Evolutionary conservation across 805 yeast genomes (phyloP).

Genomic region (Lipomyces spencermartinsiae): DNA sequence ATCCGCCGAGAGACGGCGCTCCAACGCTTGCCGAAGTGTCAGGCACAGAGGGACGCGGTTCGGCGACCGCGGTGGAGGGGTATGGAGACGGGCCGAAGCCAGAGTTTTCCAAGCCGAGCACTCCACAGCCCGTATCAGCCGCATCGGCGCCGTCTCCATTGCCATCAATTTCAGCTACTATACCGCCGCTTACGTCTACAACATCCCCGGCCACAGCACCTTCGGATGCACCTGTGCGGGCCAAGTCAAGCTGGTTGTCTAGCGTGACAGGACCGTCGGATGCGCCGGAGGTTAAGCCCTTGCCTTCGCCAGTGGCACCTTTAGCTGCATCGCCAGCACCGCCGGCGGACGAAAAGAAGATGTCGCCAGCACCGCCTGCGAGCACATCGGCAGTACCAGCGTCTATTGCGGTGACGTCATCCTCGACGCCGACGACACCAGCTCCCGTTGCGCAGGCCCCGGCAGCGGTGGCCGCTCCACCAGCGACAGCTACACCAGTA

Average conservation of each 20-base stretch:
- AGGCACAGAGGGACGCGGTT: neutral
- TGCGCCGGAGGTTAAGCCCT: slow-evolving; percentile 15
- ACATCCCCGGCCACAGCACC: slow-evolving; percentile 7
- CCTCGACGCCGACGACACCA: neutral
- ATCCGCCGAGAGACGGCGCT: slow-evolving; percentile 6
- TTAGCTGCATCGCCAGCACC: slow-evolving; percentile 12
- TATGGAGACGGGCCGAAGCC: neutral
- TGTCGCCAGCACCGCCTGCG: neutral
- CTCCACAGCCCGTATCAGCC: neutral
- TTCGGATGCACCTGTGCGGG: slow-evolving; percentile 13
- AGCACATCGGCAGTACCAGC: neutral
- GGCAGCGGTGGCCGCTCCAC: slow-evolving; percentile 12
- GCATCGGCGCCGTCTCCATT: slow-evolving; percentile 13
- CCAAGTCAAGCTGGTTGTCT: slow-evolving; percentile 29
- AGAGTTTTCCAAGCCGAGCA: neutral
- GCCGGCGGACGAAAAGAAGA: neutral
- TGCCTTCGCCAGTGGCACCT: slow-evolving; percentile 12
- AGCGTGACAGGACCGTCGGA: slow-evolving; percentile 30
- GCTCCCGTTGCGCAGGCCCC: slow-evolving; percentile 5
- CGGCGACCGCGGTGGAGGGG: slow-evolving; percentile 6
- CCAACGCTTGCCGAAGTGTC: slow-evolving; percentile 13
- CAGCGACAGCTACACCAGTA: slow-evolving; percentile 16
- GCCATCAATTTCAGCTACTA: slow-evolving; percentile 19
- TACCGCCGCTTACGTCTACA: neutral
- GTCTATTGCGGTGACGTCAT: neutral